Base-by-base conservation (phyloP, 1,284 basidiomycete species). In the Chalciporus sp. region DNA sequence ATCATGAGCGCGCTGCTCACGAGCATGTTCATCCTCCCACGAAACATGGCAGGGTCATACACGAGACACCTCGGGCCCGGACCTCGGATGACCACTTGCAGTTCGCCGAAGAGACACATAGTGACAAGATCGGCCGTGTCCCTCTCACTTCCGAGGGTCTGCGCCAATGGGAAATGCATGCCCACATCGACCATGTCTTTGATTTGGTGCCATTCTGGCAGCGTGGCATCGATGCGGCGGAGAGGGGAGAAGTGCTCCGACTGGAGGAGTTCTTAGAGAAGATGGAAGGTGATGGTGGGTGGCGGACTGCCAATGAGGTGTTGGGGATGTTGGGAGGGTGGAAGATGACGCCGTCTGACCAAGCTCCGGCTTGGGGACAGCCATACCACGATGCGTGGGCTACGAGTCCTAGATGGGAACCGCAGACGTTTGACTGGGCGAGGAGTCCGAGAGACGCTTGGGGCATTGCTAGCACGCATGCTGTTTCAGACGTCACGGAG, bases 201-300 rank as follows among this genome's bases (percentile, higher is more conserved):
- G 76, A 78, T 58, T 58, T 82, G 53, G 73, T 86, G 33, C 74
- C 75, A 1, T 84, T 82, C 63, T 86, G 85, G 84, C 72, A 74
- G 28, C 67, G 73, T 17, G 79, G 78, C 4, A 69, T 85, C 3
- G 72, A 76, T 41, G 81, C 81, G 2, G 83, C 80, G 9, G 74
- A 78, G 62, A 70, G 73, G 27, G 82, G 78, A 1, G 71, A 79
- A 53, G 74, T 75, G 39, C 61, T 79, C 45, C 72, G 72, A 26
- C 60, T 83, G 66, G 79, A 82, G 55, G 73, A 76, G 1, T 85
- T 83, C 62, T 62, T 84, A 41, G 75, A 80, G 59, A 60, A 68
- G 57, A 61, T 73, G 61, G 68, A 73, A 45, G 65, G 58, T 1
- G 58, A 58, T 50, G 71, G 73, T 2, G 65, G 60, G n/a, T 69